Evolutionary conservation across 2,329 filamentous ascomycete genomes (phyloP), one percentile per base, ranked within the genome.

Genomic region (Aspergillus caelatus): DNA sequence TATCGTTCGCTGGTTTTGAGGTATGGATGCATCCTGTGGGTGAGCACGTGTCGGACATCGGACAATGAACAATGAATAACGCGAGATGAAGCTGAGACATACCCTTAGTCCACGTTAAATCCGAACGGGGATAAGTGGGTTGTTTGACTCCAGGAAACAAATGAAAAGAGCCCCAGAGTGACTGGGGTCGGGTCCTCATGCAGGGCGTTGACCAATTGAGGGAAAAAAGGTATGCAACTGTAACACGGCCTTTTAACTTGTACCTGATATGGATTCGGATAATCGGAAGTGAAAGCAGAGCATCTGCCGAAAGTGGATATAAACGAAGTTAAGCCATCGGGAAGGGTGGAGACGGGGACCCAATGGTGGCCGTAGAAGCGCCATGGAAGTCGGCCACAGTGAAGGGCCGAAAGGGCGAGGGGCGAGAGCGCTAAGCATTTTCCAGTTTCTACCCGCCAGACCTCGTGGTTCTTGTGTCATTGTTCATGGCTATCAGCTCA

Each of bases 391-490:
- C 52, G 52, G 52, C 4, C 52, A 9, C 23, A 19, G 32, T 10
- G 30, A 52, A 36, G 34, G 28, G 34, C 52, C 52, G 52, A 55
- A 39, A 23, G 45, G 12, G 52, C 52, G 52, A 55, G 12, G 6
- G n/a, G n/a, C 32, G 52, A 36, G 23, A 26, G 30, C 52, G 32
- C 52, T 54, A 54, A 54, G 30, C 32, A 54, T 54, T 54, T 21
- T 36, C 52, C 32, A 36, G 21, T 54, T 21, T 34, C 50, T 23
- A 16, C 46, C 46, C 26, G 45, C 30, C 16, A 34, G 30, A 36
- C 34, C 50, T 53, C 30, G 50, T 36, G 52, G 30, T 21, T 36
- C 52, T 54, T 21, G 52, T 54, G 52, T 54, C 52, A 54, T 54
- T 54, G 32, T 34, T 54, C 30, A 36, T 21, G 21, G 32, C 11